Percentiles rank a stretch among this genome's conserved stretches.
These are phyloP conservation scores for Chaetomium globosum DNA, from an alignment of 2,329 filamentous ascomycete genomes.

Conservation along the genomic window DNA sequence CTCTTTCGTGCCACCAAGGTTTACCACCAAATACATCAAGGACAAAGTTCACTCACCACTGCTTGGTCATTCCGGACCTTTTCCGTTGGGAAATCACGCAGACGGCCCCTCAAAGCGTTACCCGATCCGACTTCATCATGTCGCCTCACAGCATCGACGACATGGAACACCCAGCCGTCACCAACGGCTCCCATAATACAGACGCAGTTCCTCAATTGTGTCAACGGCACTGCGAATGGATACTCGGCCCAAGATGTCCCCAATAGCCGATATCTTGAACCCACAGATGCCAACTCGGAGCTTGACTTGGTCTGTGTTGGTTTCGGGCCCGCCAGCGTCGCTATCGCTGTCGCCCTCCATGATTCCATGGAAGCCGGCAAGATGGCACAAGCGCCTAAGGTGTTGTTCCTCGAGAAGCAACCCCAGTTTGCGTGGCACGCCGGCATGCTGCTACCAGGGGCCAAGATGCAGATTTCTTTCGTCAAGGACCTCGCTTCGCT, in stretches of 20 bases:
- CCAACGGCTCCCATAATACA: conserved; percentile 23
- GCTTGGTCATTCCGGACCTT: no score
- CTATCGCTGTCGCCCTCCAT: conserved; percentile 85
- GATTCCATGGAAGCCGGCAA: conserved; percentile 66
- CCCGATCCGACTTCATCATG: conserved; percentile 28
- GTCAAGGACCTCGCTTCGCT: conserved; percentile 93
- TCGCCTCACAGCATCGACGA: conserved; percentile 35
- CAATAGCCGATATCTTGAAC: conserved; percentile 41
- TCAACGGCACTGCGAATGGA: conserved; percentile 18
- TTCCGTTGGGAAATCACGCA: not conserved
- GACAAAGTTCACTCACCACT: not conserved
- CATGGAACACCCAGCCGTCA: conserved; percentile 23
- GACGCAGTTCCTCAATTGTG: conserved; percentile 24
- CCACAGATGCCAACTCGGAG: conserved; percentile 62
- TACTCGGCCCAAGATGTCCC: not conserved
- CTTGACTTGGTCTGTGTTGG: conserved; percentile 89
- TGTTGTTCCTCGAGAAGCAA: conserved; percentile 88
- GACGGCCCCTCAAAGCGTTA: not conserved
- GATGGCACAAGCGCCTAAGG: conserved; percentile 61
- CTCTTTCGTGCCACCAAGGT: not conserved
- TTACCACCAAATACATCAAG: not conserved
- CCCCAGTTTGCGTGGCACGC: conserved; percentile 85
- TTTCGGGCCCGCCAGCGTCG: conserved; percentile 88
- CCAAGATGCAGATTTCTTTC: conserved; percentile 97
- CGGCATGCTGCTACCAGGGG: conserved; percentile 90